A percentile compares a stretch with the other conserved stretches of the same genome.
Conservation (phyloP, 2,329 filamentous ascomycete genomes). For the Fusarium protoensiforme region DNA sequence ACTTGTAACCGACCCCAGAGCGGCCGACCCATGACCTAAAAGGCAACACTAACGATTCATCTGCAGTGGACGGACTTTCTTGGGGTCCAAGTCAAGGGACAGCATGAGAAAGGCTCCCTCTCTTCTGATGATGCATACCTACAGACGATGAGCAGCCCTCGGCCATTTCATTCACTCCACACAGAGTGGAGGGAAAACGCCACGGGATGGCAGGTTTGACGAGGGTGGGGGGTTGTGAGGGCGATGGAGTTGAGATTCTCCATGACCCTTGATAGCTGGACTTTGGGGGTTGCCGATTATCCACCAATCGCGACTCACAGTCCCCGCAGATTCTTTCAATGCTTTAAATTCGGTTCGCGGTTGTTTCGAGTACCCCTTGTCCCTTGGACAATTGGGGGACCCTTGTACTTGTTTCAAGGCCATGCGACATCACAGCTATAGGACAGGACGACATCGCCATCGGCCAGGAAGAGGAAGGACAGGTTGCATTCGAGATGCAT, state of each 20-base stretch:
- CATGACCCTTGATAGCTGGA: slow-evolving; percentile 39
- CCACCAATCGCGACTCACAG: slow-evolving; percentile 31
- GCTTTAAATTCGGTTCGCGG: slow-evolving; percentile 30
- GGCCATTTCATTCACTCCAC: background rate
- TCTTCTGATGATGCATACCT: slow-evolving; percentile 7
- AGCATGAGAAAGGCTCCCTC: slow-evolving; percentile 4
- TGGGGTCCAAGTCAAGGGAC: slow-evolving; percentile 26
- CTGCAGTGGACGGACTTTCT: slow-evolving; percentile 37
- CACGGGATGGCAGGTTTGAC: slow-evolving; percentile 17
- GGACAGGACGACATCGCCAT: slow-evolving; percentile 18
- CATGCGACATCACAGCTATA: slow-evolving; percentile 29
- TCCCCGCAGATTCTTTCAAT: slow-evolving; percentile 33
- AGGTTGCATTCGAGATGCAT: slow-evolving; percentile 12
- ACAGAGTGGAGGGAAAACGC: slow-evolving; percentile 10
- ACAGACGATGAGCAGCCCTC: background rate
- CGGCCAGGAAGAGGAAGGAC: slow-evolving; percentile 4
- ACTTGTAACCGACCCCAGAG: background rate
- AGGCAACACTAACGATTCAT: slow-evolving; percentile 6
- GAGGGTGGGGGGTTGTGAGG: slow-evolving; percentile 26
- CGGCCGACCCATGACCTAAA: slow-evolving; percentile 24
- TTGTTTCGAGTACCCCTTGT: slow-evolving; percentile 31
- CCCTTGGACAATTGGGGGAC: slow-evolving; percentile 11
- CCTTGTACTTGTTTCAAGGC: slow-evolving; percentile 41
- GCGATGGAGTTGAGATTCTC: slow-evolving; percentile 42
- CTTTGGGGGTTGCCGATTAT: slow-evolving; percentile 15